Percentiles rank a stretch among this genome's conserved stretches.
Conservation (phyloP, 768 basidiomycete species). For the Zangia roseola region DNA sequence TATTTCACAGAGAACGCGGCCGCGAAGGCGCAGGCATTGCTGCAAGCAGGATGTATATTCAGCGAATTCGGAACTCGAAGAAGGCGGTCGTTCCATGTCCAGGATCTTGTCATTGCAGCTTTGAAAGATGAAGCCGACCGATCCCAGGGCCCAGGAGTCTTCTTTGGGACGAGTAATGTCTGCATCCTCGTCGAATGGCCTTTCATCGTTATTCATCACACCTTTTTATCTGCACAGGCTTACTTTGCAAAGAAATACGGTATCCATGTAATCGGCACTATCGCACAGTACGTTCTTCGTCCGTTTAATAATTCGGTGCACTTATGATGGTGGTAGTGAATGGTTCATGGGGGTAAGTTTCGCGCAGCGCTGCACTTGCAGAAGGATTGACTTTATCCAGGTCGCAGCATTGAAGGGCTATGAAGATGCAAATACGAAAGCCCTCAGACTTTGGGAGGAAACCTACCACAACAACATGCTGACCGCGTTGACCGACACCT, state of each 20-base stretch:
- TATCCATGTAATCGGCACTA: slow-evolving; percentile 71
- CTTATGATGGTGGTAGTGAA: slow-evolving; percentile 49
- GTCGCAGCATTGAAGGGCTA: slow-evolving; percentile 86
- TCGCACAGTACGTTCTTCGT: slow-evolving; percentile 69
- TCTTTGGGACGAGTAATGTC: slow-evolving; percentile 86
- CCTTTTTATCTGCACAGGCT: slow-evolving; percentile 44
- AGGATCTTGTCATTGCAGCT: slow-evolving; percentile 73
- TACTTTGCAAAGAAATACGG: slow-evolving; percentile 80
- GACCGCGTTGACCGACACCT: slow-evolving; percentile 93
- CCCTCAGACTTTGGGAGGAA: slow-evolving; percentile 85
- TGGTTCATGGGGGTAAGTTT: slow-evolving; percentile 85
- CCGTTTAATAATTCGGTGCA: not conserved
- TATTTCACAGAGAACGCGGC: slow-evolving; percentile 61
- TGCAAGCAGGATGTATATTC: slow-evolving; percentile 64
- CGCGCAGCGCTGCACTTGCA: not conserved
- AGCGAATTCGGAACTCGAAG: slow-evolving; percentile 89
- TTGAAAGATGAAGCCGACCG: slow-evolving; percentile 66
- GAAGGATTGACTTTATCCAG: slow-evolving; percentile 35
- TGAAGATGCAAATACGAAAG: slow-evolving; percentile 64
- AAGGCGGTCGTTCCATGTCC: slow-evolving; percentile 67
- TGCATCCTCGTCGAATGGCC: slow-evolving; percentile 14
- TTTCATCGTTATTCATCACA: not conserved
- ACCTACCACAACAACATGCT: slow-evolving; percentile 58
- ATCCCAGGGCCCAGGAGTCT: slow-evolving; percentile 44
- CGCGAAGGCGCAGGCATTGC: slow-evolving; percentile 62